These are phyloP conservation scores for Ottelia alismoides DNA, from an alignment of 106 monocot genomes.

Conservation along the genomic window DNA sequence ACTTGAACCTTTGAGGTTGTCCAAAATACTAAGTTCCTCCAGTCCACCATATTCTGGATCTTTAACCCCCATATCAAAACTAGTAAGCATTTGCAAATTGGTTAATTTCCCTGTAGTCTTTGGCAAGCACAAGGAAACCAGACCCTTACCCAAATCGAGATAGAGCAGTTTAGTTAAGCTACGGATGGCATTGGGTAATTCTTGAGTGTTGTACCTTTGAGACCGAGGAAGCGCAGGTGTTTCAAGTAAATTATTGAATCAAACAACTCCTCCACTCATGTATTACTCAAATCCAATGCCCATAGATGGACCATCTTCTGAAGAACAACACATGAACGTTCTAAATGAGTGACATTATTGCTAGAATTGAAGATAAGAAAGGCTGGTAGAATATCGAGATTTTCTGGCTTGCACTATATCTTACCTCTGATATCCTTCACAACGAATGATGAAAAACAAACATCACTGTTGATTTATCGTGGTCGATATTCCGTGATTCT, in stretches of 20 bases:
- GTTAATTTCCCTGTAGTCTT: slow-evolving; percentile 17
- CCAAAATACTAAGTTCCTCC: background rate
- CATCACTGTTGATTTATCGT: background rate
- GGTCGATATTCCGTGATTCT: background rate
- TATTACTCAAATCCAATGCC: slow-evolving; percentile 17
- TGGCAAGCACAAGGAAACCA: slow-evolving; percentile 4
- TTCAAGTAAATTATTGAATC: background rate
- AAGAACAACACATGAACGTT: slow-evolving; percentile 3
- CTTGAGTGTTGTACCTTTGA: slow-evolving; percentile 2
- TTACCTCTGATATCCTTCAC: background rate
- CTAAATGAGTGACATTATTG: background rate
- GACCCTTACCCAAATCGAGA: slow-evolving; percentile 1
- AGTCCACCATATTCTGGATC: background rate
- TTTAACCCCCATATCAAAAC: slow-evolving; percentile 6
- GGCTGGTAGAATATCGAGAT: slow-evolving; percentile 8
- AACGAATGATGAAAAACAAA: slow-evolving; percentile 6
- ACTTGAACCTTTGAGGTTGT: background rate
- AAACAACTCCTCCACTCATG: slow-evolving; percentile 3
- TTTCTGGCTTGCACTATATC: background rate
- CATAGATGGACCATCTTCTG: slow-evolving; percentile 6
- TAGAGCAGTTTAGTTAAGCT: slow-evolving; percentile 8
- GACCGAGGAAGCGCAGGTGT: background rate
- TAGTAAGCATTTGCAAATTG: slow-evolving; percentile 4
- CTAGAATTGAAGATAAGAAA: background rate
- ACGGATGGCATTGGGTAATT: slow-evolving; percentile 16